Base-by-base conservation (phyloP, 225 moss, liverwort and hornwort species). In the Physcomitrellopsis africana region DNA sequence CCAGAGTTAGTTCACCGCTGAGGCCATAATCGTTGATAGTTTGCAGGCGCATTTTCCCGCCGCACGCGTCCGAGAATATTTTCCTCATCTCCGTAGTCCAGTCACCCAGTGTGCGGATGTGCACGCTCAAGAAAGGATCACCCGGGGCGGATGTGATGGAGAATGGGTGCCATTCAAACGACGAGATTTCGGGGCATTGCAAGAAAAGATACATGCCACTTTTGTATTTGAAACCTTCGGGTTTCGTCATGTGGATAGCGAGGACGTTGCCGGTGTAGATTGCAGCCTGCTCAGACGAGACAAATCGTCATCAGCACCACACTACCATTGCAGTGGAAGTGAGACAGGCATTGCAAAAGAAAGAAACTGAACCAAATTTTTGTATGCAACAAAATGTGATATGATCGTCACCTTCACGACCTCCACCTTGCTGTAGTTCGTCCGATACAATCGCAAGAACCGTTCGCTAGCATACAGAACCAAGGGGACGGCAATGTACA, bases 121-220 rank as follows among this genome's bases (percentile, higher is more conserved):
- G 99, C 60, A 95, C 93, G 78, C 99, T 99, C 44, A 99, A 64
- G 73, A 91, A 99, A 8, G 90, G 89, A 49, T 99, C 99, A 43
- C 79, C 89, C 8, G 99, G 99, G 6, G 99, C 99, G 11, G 99
- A 99, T 6, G 99, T 99, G 70, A 99, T 99, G 3, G 99, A 99
- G 59, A 99, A 99, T 2, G 99, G 99, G 72, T 99, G 99, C 97
- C 99, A 99, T 73, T 99, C 99, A 57, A 93, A 99, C 6, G 90
- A 84, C 12, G 99, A 99, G 44, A 99, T 92, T 41, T 88, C 84
- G 0, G 99, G 89, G 24, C 99, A 99, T 72, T 99, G 93, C 73
- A 99, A 65, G 46, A 90, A 99, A 66, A 99, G 81, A 79, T 99
- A 99, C 99, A 99, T 99, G 49, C 99, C 99, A 59, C 95, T 95